These are phyloP conservation scores for Eucalyptus tenuipes DNA, from an alignment of 345 rosid species.

Conservation along the genomic window DNA sequence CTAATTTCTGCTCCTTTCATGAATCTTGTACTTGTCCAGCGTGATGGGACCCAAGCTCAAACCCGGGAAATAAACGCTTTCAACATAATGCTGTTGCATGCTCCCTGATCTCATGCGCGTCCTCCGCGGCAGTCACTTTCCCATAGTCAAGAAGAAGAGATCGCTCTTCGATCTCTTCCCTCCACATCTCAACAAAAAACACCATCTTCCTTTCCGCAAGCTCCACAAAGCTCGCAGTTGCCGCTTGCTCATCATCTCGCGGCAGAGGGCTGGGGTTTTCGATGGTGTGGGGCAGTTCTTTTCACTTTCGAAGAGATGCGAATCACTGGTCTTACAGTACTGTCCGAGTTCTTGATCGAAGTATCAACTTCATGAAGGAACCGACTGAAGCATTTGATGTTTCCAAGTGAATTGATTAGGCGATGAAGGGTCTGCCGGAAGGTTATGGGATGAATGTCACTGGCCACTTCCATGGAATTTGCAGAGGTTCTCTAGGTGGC, in stretches of 20 bases:
- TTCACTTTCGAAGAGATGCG: neutral
- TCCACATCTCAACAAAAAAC: neutral
- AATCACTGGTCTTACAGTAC: neutral
- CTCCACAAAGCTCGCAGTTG: neutral
- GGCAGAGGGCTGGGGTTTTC: neutral
- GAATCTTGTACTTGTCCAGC: neutral
- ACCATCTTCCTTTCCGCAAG: neutral
- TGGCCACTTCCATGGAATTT: neutral
- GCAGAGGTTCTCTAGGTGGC: neutral
- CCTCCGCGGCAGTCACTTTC: neutral
- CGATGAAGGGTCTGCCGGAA: neutral
- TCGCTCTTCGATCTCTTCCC: neutral
- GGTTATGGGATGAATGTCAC: neutral
- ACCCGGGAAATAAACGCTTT: neutral
- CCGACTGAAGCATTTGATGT: neutral
- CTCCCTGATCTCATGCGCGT: neutral
- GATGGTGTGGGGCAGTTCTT: neutral
- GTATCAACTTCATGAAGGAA: neutral
- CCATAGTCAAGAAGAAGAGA: neutral
- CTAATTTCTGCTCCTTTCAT: neutral
- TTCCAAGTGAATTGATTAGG: neutral
- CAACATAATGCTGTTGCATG: neutral
- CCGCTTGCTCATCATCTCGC: neutral
- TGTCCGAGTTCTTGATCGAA: neutral
- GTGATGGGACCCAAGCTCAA: neutral